These are phyloP conservation scores for Bryoglossum gracile DNA, from an alignment of 495 filamentous ascomycete genomes.

Conservation along the genomic window DNA sequence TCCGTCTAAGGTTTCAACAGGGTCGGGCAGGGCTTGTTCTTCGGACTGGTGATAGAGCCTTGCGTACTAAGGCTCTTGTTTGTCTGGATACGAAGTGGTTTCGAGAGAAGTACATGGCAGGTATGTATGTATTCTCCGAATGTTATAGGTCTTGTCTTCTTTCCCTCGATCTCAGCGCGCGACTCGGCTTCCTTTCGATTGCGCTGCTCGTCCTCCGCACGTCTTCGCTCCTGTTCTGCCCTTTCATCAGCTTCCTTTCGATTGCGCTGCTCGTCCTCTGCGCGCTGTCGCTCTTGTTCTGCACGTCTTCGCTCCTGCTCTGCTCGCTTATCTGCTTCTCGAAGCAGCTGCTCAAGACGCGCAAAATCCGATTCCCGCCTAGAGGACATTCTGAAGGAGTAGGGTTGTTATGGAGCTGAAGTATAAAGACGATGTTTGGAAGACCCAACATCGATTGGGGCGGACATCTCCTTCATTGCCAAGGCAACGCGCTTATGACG, in stretches of 20 bases:
- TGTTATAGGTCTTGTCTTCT: conserved; percentile 28
- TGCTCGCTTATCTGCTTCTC: conserved; percentile 12
- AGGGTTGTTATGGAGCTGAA: too few relatives aligned
- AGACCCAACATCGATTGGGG: too few relatives aligned
- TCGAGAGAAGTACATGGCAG: conserved; percentile 32
- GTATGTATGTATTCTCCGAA: conserved; percentile 31
- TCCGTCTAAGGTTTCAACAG: conserved; percentile 28
- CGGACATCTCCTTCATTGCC: too few relatives aligned
- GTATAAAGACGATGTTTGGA: too few relatives aligned
- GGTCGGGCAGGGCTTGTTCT: conserved; percentile 28
- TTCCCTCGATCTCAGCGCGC: conserved; percentile 16
- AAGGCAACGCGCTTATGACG: too few relatives aligned
- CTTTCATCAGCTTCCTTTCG: too few relatives aligned
- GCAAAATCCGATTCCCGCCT: too few relatives aligned
- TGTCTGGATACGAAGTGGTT: conserved; percentile 30
- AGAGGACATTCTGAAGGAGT: too few relatives aligned
- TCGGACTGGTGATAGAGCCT: conserved; percentile 18
- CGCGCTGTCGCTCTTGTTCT: too few relatives aligned
- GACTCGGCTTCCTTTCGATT: background rate
- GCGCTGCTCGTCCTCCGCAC: too few relatives aligned
- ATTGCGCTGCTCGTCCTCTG: too few relatives aligned
- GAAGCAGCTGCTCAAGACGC: too few relatives aligned
- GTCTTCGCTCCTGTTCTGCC: background rate
- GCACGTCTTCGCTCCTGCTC: conserved; percentile 9
- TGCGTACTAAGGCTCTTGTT: conserved; percentile 27